phyloP scores from a whole-genome alignment of 2,329 filamentous ascomycete species.

The Emericellopsis atlantica region DNA sequence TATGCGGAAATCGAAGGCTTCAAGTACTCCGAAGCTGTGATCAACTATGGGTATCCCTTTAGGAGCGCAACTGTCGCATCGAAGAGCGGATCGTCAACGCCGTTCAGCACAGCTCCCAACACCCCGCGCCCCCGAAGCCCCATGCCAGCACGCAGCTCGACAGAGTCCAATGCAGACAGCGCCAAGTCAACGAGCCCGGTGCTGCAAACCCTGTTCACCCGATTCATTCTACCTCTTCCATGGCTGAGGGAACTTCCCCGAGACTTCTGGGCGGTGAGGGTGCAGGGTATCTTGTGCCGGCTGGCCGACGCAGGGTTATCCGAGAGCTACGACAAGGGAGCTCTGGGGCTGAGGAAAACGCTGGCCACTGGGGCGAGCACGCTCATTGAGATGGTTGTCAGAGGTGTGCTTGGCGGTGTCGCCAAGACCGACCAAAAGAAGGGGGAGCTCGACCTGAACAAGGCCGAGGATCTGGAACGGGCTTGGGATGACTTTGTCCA shows the following conservation, averaged over 20 bases:
- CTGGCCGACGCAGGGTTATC: constrained; percentile 59
- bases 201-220: constrained; percentile 54
- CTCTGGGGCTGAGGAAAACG: constrained; percentile 61
- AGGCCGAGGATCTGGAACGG: constrained; percentile 44
- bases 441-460: constrained; percentile 40
- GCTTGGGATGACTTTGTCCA: constrained; percentile 58
- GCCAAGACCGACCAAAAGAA: constrained; percentile 7
- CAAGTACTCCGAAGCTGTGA: constrained; percentile 50
- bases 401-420: constrained; percentile 51
- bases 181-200: constrained; percentile 43
- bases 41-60: constrained; percentile 61
- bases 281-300: constrained; percentile 46
- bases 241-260: constrained; percentile 49
- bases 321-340: constrained; percentile 72
- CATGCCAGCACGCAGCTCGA: constrained; percentile 6
- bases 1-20: constrained; percentile 62
- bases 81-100: constrained; percentile 11
- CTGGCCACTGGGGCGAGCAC: constrained; percentile 59
- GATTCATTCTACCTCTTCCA: constrained; percentile 52
- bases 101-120: constrained; percentile 9
- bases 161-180: constrained; percentile 12
- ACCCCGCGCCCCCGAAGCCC: constrained; percentile 15
- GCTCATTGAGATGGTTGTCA: constrained; percentile 54
- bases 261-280: constrained; percentile 53
- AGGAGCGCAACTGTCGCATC: constrained; percentile 10